Evolutionary conservation across 768 basidiomycete genomes (phyloP).

Genomic region (Phaeotremella skinneri): DNA sequence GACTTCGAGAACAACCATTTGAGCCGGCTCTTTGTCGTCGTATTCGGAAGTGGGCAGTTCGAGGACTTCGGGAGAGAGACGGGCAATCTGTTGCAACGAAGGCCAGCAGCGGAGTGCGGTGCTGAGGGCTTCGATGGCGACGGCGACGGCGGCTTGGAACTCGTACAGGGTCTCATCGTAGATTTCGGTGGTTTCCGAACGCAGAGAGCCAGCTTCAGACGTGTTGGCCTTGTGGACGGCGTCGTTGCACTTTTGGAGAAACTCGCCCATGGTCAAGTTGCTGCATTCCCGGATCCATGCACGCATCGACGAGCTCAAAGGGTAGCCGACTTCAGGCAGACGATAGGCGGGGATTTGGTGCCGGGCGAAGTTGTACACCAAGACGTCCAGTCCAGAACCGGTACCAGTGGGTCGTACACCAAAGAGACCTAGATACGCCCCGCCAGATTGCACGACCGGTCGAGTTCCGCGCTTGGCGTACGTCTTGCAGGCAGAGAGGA

Average conservation of each 20-base stretch:
- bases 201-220: conserved; percentile 26
- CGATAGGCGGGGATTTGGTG: conserved; percentile 53
- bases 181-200: conserved; percentile 13
- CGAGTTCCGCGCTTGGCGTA: conserved; percentile 50
- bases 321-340: conserved; percentile 49
- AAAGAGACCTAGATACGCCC: conserved; percentile 51
- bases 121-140: conserved; percentile 49
- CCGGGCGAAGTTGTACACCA: conserved; percentile 52
- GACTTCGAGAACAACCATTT: conserved; percentile 49
- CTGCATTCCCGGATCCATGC: conserved; percentile 42
- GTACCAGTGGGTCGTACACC: conserved; percentile 43
- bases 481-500: conserved; percentile 50
- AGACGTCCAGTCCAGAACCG: conserved; percentile 43
- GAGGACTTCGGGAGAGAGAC: conserved; percentile 48
- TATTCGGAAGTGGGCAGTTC: conserved; percentile 46
- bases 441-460: conserved; percentile 51
- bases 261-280: conserved; percentile 43
- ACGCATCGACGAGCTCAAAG: conserved; percentile 35
- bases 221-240: conserved; percentile 36
- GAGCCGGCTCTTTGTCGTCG: conserved; percentile 47
- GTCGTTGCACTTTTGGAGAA: conserved; percentile 38
- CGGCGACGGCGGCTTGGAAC: conserved; percentile 49
- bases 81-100: conserved; percentile 39
- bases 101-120: conserved; percentile 47
- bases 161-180: conserved; percentile 45